These are phyloP conservation scores for Pseudopithomyces maydicus DNA, from an alignment of 2,329 filamentous ascomycete genomes.

Conservation along the genomic window DNA sequence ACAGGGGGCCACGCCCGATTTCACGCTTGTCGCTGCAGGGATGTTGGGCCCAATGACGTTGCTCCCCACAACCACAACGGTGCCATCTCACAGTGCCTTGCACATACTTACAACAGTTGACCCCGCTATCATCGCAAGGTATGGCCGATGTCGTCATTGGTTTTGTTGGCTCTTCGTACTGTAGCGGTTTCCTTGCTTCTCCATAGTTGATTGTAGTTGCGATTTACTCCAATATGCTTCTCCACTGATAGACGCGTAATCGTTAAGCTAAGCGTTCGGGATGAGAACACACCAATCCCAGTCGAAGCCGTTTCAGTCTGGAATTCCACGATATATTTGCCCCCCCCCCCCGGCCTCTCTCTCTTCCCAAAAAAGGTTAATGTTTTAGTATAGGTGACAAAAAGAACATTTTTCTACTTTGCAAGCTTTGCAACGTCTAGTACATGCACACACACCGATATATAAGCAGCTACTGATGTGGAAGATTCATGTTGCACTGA, in stretches of 20 bases:
- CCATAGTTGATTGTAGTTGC: too few relatives aligned
- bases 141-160: neutral
- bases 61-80: conserved; percentile 3
- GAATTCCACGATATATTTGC: too few relatives aligned
- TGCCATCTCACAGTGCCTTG: neutral
- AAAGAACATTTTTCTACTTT: too few relatives aligned
- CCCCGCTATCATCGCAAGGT: too few relatives aligned
- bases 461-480: too few relatives aligned
- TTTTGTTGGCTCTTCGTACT: conserved; percentile 5
- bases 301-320: conserved; percentile 61
- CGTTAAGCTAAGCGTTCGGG: conserved; percentile 16
- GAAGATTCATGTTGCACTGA: too few relatives aligned
- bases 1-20: conserved; percentile 15
- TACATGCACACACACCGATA: too few relatives aligned
- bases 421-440: too few relatives aligned
- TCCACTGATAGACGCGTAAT: conserved; percentile 24
- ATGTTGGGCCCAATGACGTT: conserved; percentile 22
- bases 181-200: conserved; percentile 16
- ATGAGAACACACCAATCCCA: conserved; percentile 25
- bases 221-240: neutral
- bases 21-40: conserved; percentile 16
- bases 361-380: too few relatives aligned
- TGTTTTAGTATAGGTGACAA: too few relatives aligned
- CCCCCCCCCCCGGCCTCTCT: too few relatives aligned
- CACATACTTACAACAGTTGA: neutral